These are phyloP conservation scores for Mycena vulgaris DNA, from an alignment of 768 basidiomycete genomes.

Conservation along the genomic window DNA sequence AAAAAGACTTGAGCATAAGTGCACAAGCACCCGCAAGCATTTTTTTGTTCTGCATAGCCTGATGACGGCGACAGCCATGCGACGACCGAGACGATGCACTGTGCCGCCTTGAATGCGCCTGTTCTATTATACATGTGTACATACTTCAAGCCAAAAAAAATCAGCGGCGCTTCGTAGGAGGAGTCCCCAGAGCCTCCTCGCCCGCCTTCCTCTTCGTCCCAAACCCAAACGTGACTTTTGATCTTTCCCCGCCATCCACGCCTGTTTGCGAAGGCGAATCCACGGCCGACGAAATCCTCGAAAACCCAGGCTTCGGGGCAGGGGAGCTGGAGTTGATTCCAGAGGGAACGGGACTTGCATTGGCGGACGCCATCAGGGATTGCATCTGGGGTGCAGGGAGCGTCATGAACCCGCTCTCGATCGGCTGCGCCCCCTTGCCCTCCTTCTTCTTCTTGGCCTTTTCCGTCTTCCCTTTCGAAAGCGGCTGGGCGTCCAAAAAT, in stretches of 20 bases:
- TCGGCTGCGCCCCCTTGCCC: conserved; percentile 66
- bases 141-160: neutral
- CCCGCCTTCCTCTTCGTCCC: conserved; percentile 85
- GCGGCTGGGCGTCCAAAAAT: conserved; percentile 84
- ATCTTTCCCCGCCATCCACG: conserved; percentile 74
- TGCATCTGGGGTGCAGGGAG: conserved; percentile 71
- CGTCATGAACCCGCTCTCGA: conserved; percentile 78
- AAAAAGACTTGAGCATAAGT: no score
- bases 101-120: neutral
- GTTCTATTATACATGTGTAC: conserved; percentile 11
- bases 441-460: conserved; percentile 89
- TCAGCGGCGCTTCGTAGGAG: conserved; percentile 74
- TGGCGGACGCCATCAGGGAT: conserved; percentile 53
- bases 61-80: no score
- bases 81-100: no score
- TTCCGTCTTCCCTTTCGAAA: conserved; percentile 88
- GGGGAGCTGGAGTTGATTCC: conserved; percentile 68
- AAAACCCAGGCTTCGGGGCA: conserved; percentile 81
- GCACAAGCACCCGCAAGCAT: no score
- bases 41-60: no score
- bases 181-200: conserved; percentile 77
- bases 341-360: conserved; percentile 64
- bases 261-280: conserved; percentile 68
- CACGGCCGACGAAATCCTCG: conserved; percentile 75
- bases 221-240: conserved; percentile 84